Percentiles rank a stretch among this genome's conserved stretches.
These are phyloP conservation scores for Scheffersomyces quercinus DNA, from an alignment of 1,139 yeast species.

Conservation along the genomic window DNA sequence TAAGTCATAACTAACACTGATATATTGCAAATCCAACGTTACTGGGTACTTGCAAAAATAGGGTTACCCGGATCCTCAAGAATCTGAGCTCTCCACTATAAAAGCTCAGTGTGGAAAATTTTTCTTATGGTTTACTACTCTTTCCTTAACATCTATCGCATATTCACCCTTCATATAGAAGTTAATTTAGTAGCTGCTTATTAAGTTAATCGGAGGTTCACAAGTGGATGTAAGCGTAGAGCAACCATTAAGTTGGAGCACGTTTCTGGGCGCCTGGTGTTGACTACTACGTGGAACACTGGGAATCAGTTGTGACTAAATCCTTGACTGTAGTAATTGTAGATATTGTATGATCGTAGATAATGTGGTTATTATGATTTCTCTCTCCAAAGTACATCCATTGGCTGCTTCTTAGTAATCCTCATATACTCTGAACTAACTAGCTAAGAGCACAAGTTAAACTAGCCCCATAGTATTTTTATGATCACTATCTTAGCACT, in stretches of 20 bases:
- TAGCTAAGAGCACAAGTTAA: no score
- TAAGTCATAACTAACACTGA: no score
- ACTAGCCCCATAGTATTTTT: no score
- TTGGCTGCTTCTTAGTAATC: no score
- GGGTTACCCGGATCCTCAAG: constrained; percentile 2
- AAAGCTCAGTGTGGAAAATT: neutral
- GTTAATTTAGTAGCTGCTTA: constrained; percentile 18
- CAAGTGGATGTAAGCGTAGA: constrained; percentile 42
- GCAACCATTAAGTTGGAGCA: constrained; percentile 38
- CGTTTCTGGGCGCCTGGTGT: constrained; percentile 63
- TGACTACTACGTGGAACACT: constrained; percentile 48
- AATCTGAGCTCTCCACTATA: neutral
- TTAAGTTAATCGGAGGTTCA: constrained; percentile 19
- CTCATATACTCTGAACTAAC: no score
- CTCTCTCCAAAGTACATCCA: neutral
- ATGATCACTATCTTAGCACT: no score
- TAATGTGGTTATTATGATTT: neutral
- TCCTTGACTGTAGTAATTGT: constrained; percentile 9
- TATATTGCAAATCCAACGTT: no score
- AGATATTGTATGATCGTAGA: neutral
- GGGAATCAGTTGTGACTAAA: constrained; percentile 61
- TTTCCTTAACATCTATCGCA: constrained; percentile 47
- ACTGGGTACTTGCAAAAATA: no score
- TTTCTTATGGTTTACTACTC: constrained; percentile 1
- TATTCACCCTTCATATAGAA: constrained; percentile 37